Evolutionary conservation across 2,329 filamentous ascomycete species (phyloP).

Genomic region (Leptographium flavum): DNA sequence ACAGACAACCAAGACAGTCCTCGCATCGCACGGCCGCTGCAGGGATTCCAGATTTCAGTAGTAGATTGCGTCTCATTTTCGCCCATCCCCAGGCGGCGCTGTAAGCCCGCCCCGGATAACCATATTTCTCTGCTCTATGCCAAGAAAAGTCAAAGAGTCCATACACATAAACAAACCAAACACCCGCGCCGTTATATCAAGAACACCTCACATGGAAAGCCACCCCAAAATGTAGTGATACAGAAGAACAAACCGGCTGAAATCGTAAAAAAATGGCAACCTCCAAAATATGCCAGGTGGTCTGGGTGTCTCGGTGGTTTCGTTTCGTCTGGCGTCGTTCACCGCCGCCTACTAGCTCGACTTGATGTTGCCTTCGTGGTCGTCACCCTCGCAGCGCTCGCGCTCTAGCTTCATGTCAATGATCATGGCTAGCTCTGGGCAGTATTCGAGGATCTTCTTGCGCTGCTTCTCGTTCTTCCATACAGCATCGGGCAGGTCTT

Average conservation of each 20-base stretch:
- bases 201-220: not conserved
- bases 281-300: not conserved
- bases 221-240: not conserved
- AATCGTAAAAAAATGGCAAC: slow-evolving; percentile 1
- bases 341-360: not conserved
- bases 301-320: too few relatives aligned
- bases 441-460: slow-evolving; percentile 37
- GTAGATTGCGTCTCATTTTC: too few relatives aligned
- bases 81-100: too few relatives aligned
- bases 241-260: slow-evolving; percentile 1
- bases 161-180: not conserved
- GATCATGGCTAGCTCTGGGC: slow-evolving; percentile 39
- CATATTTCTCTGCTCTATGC: not conserved
- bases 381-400: slow-evolving; percentile 27
- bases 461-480: slow-evolving; percentile 31
- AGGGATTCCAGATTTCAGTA: too few relatives aligned
- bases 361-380: slow-evolving; percentile 14
- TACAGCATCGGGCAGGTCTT: slow-evolving; percentile 24
- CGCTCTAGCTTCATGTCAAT: slow-evolving; percentile 41
- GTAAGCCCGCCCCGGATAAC: not conserved
- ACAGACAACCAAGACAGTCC: too few relatives aligned
- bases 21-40: too few relatives aligned
- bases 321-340: not conserved
- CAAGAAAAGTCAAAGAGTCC: not conserved
- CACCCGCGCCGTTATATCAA: slow-evolving; percentile 1